Percentiles rank a stretch among this genome's conserved stretches.
phyloP scores from a whole-genome alignment of 768 basidiomycete genomes.

The Auricularia auricula-judae region DNA sequence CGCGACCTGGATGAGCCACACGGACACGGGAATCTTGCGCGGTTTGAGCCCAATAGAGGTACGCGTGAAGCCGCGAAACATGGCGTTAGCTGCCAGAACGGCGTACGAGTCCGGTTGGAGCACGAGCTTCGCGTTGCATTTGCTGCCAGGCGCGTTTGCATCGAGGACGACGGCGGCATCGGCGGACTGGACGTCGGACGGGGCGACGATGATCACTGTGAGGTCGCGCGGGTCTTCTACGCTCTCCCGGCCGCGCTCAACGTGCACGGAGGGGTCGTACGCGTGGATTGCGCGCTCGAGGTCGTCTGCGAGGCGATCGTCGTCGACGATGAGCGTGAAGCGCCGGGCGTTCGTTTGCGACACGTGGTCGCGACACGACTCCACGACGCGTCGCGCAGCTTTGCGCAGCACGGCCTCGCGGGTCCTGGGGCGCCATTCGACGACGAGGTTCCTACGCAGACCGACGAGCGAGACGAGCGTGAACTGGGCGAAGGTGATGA shows the following conservation, averaged over 20 bases:
- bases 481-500: conserved; percentile 86
- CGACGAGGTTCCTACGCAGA: conserved; percentile 46
- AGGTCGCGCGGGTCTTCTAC: neutral
- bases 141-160: neutral
- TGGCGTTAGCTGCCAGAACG: conserved; percentile 11
- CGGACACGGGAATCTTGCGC: conserved; percentile 55
- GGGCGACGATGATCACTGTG: neutral
- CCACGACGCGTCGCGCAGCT: neutral
- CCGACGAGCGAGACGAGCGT: conserved; percentile 63
- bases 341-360: neutral
- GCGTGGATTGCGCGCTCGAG: neutral
- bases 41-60: conserved; percentile 34
- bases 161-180: neutral
- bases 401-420: neutral
- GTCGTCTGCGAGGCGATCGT: neutral
- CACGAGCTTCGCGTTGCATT: neutral
- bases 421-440: conserved; percentile 13
- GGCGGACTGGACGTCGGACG: neutral
- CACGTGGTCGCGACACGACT: neutral
- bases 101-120: conserved; percentile 1
- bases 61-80: neutral
- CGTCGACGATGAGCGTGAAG: neutral
- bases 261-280: conserved; percentile 9
- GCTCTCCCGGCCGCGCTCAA: conserved; percentile 4
- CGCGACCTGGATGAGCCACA: conserved; percentile 70